phyloP scores from a whole-genome alignment of 2,329 filamentous ascomycete species.

The Sporothrix mexicana region DNA sequence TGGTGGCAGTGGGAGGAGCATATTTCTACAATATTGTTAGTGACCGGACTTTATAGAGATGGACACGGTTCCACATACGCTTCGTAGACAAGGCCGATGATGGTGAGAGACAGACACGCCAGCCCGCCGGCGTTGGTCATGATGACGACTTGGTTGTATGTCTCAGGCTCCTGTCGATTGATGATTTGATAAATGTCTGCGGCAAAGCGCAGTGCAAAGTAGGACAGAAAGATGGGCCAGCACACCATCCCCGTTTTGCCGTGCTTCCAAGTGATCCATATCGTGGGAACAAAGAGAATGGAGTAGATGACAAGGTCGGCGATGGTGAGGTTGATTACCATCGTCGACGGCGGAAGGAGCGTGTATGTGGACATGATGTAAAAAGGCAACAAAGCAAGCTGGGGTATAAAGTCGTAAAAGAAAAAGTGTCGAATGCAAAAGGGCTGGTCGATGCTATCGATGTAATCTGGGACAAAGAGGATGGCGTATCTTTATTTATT shows the following conservation, averaged over 20 bases:
- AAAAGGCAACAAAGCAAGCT: too few species aligned
- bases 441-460: too few species aligned
- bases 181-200: slow-evolving; percentile 41
- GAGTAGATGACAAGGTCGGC: slow-evolving; percentile 40
- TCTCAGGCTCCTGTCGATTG: slow-evolving; percentile 37
- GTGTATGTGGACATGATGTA: slow-evolving; percentile 7
- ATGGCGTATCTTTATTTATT: background rate
- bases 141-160: slow-evolving; percentile 39
- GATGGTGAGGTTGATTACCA: slow-evolving; percentile 38
- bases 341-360: slow-evolving; percentile 22
- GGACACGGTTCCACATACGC: slow-evolving; percentile 36
- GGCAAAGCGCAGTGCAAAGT: slow-evolving; percentile 40
- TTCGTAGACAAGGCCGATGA: slow-evolving; percentile 43
- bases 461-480: background rate
- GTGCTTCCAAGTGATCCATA: slow-evolving; percentile 42
- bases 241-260: slow-evolving; percentile 43
- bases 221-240: slow-evolving; percentile 42
- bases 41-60: background rate
- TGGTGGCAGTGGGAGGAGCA: slow-evolving; percentile 36
- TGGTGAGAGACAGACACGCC: slow-evolving; percentile 40
- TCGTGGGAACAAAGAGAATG: slow-evolving; percentile 36
- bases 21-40: slow-evolving; percentile 34
- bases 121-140: slow-evolving; percentile 43
- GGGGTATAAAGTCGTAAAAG: too few species aligned
- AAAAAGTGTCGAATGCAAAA: too few species aligned